A percentile compares a stretch with the other conserved stretches of the same genome.
Evolutionary conservation across 106 monocot genomes (phyloP).

Genomic region (Chionographis japonica): DNA sequence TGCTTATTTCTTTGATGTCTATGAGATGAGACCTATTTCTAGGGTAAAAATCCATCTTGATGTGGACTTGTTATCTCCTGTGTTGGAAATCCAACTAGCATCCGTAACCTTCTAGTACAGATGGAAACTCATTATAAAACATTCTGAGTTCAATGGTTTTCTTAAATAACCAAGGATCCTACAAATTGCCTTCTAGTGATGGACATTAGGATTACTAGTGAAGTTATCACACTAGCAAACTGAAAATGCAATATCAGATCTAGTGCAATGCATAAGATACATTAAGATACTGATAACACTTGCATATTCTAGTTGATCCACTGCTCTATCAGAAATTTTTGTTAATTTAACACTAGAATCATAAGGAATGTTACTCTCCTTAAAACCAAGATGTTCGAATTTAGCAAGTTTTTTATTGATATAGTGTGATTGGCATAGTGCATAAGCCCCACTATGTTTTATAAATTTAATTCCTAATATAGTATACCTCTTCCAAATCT

Average conservation of each 20-base stretch:
- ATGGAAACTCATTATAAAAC: background rate
- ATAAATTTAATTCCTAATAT: slow-evolving; percentile 5
- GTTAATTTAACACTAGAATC: background rate
- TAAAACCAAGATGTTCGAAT: background rate
- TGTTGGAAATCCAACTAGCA: slow-evolving; percentile 9
- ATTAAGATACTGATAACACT: slow-evolving; percentile 6
- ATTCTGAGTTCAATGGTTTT: background rate
- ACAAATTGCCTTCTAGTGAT: slow-evolving; percentile 7
- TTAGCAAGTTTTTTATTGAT: slow-evolving; percentile 1
- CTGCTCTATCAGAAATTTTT: background rate
- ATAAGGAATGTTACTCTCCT: background rate
- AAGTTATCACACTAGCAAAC: background rate
- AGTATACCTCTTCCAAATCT: slow-evolving; percentile 1
- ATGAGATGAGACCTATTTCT: background rate
- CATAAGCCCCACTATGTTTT: background rate
- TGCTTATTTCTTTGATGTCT: slow-evolving; percentile 6
- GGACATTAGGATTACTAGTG: slow-evolving; percentile 5
- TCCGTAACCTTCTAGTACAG: background rate
- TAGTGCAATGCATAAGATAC: slow-evolving; percentile 16
- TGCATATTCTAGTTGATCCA: slow-evolving; percentile 12
- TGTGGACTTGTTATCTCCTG: slow-evolving; percentile 2
- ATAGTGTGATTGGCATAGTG: background rate
- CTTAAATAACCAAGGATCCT: slow-evolving; percentile 1
- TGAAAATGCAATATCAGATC: slow-evolving; percentile 1
- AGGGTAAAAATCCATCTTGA: slow-evolving; percentile 8